Evolutionary conservation across 2,329 filamentous ascomycete genomes (phyloP).

Genomic region (Verticillium albo-atrum): DNA sequence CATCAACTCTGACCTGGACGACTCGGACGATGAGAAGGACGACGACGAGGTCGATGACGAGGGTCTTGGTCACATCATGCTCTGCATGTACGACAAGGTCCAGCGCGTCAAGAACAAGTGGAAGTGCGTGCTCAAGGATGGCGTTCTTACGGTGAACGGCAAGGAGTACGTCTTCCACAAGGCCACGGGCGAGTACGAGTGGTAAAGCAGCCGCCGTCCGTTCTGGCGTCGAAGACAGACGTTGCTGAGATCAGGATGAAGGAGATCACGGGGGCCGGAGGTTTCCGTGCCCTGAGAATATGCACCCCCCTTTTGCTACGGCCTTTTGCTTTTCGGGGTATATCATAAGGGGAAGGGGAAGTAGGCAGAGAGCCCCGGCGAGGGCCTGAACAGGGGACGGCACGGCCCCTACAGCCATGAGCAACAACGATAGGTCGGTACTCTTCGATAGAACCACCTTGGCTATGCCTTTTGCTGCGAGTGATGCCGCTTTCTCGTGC

Average conservation of each 20-base stretch:
- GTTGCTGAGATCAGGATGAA: neutral
- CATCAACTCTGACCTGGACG: constrained; percentile 97
- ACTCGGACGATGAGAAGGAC: constrained; percentile 79
- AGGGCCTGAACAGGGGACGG: neutral
- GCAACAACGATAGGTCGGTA: neutral
- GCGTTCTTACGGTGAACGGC: constrained; percentile 86
- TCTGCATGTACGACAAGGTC: constrained; percentile 99
- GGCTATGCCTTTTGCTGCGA: neutral
- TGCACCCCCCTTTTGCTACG: neutral
- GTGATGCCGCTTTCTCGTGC: too few relatives aligned
- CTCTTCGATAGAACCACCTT: neutral
- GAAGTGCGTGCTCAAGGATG: constrained; percentile 98
- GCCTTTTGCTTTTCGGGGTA: neutral
- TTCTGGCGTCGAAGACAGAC: too few relatives aligned
- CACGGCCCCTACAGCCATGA: neutral
- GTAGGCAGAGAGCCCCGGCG: neutral
- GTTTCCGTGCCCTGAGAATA: neutral
- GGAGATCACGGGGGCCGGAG: neutral
- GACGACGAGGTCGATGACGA: constrained; percentile 89
- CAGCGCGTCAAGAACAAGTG: constrained; percentile 99
- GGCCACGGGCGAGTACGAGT: constrained; percentile 95
- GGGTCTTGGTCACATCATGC: constrained; percentile 81
- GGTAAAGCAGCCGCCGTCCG: constrained; percentile 56
- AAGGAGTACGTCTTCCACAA: constrained; percentile 99
- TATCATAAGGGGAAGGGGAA: neutral